These are phyloP conservation scores for Elongisporangium prolatum DNA, from an alignment of 352 stramenopile species.

Conservation along the genomic window DNA sequence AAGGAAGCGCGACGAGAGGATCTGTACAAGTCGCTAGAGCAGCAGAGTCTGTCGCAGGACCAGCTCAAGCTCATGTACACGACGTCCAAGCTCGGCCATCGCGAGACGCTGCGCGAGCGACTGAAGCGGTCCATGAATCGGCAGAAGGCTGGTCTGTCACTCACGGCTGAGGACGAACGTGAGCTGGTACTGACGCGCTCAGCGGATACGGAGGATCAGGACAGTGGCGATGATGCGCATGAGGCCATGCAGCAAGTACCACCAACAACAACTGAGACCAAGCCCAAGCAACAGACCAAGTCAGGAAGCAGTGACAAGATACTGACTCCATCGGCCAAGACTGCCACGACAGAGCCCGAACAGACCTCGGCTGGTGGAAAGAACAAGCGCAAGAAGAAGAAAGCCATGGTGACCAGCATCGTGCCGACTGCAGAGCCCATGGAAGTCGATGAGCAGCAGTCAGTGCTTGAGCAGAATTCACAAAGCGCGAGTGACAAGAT, in stretches of 20 bases:
- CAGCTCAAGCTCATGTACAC: constrained; percentile 74
- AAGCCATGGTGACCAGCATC: constrained; percentile 1
- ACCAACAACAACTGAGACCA: constrained; percentile 9
- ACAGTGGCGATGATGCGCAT: constrained; percentile 13
- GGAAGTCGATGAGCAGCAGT: background rate
- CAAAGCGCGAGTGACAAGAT: background rate
- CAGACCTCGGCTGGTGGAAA: constrained; percentile 11
- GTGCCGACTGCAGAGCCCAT: background rate
- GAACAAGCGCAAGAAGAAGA: constrained; percentile 31
- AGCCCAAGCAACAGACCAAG: constrained; percentile 22
- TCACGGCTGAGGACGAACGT: constrained; percentile 37
- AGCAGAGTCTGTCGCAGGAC: constrained; percentile 47
- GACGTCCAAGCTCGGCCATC: constrained; percentile 74
- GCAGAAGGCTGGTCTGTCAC: constrained; percentile 63
- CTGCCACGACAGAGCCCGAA: constrained; percentile 6
- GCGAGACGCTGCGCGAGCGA: constrained; percentile 73
- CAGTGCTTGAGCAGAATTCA: background rate
- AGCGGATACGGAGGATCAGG: constrained; percentile 13
- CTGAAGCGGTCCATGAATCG: constrained; percentile 75
- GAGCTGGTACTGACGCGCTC: constrained; percentile 48
- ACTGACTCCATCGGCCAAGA: background rate
- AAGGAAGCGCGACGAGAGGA: constrained; percentile 72
- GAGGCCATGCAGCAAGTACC: constrained; percentile 13
- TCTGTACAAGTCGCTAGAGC: constrained; percentile 76
- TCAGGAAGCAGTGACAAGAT: constrained; percentile 14